Base-by-base conservation (phyloP, 2,329 filamentous ascomycete species). In the Aspergillus amoenus region DNA sequence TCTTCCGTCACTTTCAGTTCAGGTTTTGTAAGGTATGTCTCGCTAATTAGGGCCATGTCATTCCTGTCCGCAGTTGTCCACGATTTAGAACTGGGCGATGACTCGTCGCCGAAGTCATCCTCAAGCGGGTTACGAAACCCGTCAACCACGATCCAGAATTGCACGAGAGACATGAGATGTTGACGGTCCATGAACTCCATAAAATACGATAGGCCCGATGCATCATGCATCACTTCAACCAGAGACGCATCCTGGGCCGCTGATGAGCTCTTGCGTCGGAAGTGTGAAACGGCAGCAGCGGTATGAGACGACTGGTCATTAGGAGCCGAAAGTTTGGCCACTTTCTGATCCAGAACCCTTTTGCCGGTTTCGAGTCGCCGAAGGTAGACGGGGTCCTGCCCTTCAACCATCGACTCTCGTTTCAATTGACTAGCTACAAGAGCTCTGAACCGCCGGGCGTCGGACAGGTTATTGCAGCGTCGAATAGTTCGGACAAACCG, bases 121-220 rank as follows among this genome's bases (percentile, higher is more conserved):
- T 99, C 94, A 3, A 99, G 78, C 0, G 94, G 95, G 66, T 95
- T 96, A 42, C 95, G 89, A 66, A 97, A 91, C 0, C 94, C 93
- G 75, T 99, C 94, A 5, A 97, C 94, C 3, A 97, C 94, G 41
- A 99, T 87, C 92, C 93, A 99, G 73, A 97, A 99, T 68, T 99
- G 94, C 5, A 99, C 93, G 46, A 97, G 78, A 13, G 89, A 84
- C 88, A 97, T 93, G 24, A 93, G 81, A 15, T 84, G 83, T 70
- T 93, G 89, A 42, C 94, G 87, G 71, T 99, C 94, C 94, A 99
- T 99, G 69, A 92, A 97, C 71, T 99, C 94, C 94, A 99, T 99
- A 77, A 99, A 97, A 71, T 96, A 99, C 2, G 94, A 97, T 8
- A 99, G 81, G 0, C 91, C 93, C 1, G 93, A 89, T 2, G 94